These are phyloP conservation scores for Aureobasidium zeae DNA, from an alignment of 2,329 filamentous ascomycete species.

Conservation along the genomic window DNA sequence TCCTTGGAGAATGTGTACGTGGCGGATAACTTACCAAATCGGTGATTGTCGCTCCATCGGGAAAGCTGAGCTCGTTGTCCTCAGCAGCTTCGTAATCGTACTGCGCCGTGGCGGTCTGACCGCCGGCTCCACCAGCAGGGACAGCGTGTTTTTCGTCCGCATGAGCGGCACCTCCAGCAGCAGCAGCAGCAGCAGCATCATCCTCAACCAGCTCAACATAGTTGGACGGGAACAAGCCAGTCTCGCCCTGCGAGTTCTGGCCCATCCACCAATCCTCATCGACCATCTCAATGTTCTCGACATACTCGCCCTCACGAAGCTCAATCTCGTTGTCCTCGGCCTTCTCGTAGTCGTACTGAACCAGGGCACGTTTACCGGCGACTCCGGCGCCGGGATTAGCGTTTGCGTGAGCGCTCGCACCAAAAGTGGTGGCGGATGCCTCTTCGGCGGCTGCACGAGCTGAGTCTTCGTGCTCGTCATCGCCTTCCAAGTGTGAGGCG, in stretches of 20 bases:
- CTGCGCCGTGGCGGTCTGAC: conserved; percentile 61
- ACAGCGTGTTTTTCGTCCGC: conserved; percentile 27
- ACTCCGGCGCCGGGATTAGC: conserved; percentile 30
- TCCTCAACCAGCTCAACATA: conserved; percentile 81
- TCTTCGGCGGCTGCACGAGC: conserved; percentile 46
- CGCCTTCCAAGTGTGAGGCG: conserved; percentile 57
- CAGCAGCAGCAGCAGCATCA: conserved; percentile 30
- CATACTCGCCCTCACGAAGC: conserved; percentile 74
- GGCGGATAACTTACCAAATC: conserved; percentile 54
- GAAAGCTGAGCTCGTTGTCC: conserved; percentile 80
- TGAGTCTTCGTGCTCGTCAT: conserved; percentile 50
- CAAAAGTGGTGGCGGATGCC: conserved; percentile 37
- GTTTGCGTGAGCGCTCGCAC: conserved; percentile 33
- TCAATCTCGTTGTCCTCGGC: conserved; percentile 96
- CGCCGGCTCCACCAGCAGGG: conserved; percentile 34
- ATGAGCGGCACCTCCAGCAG: conserved; percentile 32
- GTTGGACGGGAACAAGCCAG: conserved; percentile 90
- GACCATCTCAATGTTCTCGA: conserved; percentile 92
- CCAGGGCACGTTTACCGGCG: conserved; percentile 62
- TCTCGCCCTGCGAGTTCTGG: conserved; percentile 73
- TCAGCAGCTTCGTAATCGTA: conserved; percentile 98
- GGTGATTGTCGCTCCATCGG: conserved; percentile 74
- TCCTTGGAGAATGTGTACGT: no score
- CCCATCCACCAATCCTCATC: conserved; percentile 99
- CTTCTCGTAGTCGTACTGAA: conserved; percentile 95